A percentile compares a stretch with the other conserved stretches of the same genome.
Conservation (phyloP, 108 stramenopile species). For the Cyclostephanos tholiformis region DNA sequence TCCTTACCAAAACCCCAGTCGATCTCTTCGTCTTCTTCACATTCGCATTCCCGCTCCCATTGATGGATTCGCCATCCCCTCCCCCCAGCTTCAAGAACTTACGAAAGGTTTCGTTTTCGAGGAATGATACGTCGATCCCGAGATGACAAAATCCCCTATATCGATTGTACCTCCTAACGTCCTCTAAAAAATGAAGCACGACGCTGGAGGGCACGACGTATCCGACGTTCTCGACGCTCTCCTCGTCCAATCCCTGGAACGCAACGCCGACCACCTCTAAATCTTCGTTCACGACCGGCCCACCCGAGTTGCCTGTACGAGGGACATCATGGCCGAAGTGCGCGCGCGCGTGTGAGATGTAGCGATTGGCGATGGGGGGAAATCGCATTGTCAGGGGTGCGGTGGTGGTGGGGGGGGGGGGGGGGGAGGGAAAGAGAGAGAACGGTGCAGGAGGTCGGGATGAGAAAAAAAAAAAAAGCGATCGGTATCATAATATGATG, state of each 20-base stretch:
- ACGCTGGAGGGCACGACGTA: conserved; percentile 67
- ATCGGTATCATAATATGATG: background rate
- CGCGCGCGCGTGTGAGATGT: too few species aligned
- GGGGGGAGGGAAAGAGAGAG: background rate
- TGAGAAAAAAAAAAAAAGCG: background rate
- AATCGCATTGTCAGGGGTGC: too few species aligned
- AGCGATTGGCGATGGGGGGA: too few species aligned
- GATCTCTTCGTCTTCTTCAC: conserved; percentile 19
- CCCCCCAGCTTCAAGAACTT: conserved; percentile 39
- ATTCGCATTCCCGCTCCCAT: conserved; percentile 15
- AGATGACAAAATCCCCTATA: conserved; percentile 60
- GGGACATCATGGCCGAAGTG: too few species aligned
- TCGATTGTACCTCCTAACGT: conserved; percentile 41
- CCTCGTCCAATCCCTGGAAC: conserved; percentile 56
- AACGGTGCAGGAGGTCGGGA: background rate
- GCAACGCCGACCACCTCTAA: conserved; percentile 67
- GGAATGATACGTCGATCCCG: conserved; percentile 36
- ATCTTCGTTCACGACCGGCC: conserved; percentile 61
- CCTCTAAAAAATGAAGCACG: conserved; percentile 58
- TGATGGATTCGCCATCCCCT: background rate
- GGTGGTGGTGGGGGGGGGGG: too few species aligned
- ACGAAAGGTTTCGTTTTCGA: conserved; percentile 57
- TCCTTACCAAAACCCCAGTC: conserved; percentile 53
- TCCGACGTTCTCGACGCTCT: conserved; percentile 64
- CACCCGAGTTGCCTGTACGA: conserved; percentile 43